A percentile compares a stretch with the other conserved stretches of the same genome.
Evolutionary conservation across 2,329 filamentous ascomycete species (phyloP).

Genomic region (Akanthomyces muscarius): DNA sequence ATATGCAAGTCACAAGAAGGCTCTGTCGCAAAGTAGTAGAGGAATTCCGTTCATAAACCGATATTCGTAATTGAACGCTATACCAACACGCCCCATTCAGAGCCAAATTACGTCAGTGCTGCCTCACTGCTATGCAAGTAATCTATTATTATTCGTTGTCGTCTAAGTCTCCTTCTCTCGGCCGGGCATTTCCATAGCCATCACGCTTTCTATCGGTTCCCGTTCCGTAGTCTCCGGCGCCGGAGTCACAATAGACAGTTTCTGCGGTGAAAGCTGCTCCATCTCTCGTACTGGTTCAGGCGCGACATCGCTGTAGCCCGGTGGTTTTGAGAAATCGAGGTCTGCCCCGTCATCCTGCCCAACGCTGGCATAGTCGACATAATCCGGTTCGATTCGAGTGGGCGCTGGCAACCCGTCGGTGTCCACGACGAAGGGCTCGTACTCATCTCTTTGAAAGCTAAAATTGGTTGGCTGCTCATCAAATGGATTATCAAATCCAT

Average conservation of each 20-base stretch:
- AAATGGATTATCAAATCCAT: constrained; percentile 26
- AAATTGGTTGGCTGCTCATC: constrained; percentile 12
- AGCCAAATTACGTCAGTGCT: neutral
- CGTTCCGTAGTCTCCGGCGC: neutral
- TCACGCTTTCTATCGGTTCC: neutral
- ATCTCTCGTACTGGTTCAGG: neutral
- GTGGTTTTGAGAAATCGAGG: neutral
- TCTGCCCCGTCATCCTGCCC: too few species aligned
- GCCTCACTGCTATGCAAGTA: neutral
- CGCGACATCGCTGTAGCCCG: neutral
- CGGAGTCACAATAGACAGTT: neutral
- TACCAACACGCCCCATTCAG: neutral
- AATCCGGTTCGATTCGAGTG: neutral
- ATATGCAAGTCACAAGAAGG: too few species aligned
- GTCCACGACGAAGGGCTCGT: neutral
- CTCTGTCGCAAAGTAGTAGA: too few species aligned
- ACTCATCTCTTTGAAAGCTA: constrained; percentile 3
- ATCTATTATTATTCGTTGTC: neutral
- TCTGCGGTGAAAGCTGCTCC: constrained; percentile 4
- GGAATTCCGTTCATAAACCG: neutral
- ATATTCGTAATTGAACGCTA: neutral
- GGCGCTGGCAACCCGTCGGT: neutral
- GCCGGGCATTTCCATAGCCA: constrained; percentile 8
- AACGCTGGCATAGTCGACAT: neutral
- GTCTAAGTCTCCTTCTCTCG: constrained; percentile 2